Evolutionary conservation across 306 rosid species (phyloP), one percentile per base, ranked within the genome.

Genomic region (Acmispon strigosus): DNA sequence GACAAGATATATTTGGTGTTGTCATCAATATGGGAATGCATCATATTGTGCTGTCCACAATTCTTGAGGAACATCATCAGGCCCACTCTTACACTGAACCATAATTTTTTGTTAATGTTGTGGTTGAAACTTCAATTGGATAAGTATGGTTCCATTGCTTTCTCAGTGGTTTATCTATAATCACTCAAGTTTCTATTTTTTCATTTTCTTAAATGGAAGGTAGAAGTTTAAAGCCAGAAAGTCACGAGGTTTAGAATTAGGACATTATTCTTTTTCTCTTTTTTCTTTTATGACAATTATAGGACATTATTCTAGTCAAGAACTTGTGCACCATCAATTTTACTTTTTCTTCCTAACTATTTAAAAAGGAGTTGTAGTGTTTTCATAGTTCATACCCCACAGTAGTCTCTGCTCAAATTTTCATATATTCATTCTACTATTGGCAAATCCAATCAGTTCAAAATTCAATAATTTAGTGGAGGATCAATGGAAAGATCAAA

Each of bases 21-120:
- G 78, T 84, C 78, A 70, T 76, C 81, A 72, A 82, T 78, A 19
- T 53, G 64, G 62, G 51, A 74, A 77, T 70, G 82, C 89, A 80
- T 51, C 59, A 77, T 51, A 65, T 63, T 52, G 77, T 76, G 70
- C 58, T 75, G 84, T 83, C 80, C 82, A 84, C 79, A 84, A 68
- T 74, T 76, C 74, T 57, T 61, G 69, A 66, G 72, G 69, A 73
- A 76, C 70, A 67, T 52, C 5, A 49, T 52, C 4, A 49, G 89
- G 91, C 75, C 84, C 85, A 71, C 83, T 42, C 24, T 60, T 52
- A 61, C 52, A 77, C 73, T 80, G 77, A 62, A 66, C 80, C 78
- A 67, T 65, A 39, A 32, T 10, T 73, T 17, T 62, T 58, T 65
- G 76, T 61, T 39, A 7, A 7, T 74, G 24, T 48, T 55, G 41